These are phyloP conservation scores for Mycena indigotica DNA, from an alignment of 768 basidiomycete species.

Conservation along the genomic window DNA sequence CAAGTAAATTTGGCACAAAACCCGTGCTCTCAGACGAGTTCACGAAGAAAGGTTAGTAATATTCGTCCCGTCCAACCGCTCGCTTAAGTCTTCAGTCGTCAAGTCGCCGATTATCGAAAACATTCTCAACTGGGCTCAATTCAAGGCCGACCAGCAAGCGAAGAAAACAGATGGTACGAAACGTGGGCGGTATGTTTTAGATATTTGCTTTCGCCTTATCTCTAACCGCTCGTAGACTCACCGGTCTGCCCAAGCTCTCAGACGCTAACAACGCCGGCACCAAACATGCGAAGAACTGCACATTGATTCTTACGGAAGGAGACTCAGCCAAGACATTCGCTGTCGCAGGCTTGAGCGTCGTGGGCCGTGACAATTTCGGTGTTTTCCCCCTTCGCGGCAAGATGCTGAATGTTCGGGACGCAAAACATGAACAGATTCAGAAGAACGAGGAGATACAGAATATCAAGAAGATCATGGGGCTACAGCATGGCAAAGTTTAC, in stretches of 20 bases:
- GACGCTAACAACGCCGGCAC: constrained; percentile 98
- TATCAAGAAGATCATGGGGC: constrained; percentile 97
- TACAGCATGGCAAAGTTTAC: constrained; percentile 94
- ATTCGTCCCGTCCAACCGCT: not conserved
- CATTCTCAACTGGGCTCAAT: constrained; percentile 94
- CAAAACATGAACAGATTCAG: constrained; percentile 93
- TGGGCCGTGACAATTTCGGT: constrained; percentile 95
- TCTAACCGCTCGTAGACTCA: constrained; percentile 54
- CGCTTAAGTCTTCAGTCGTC: constrained; percentile 51
- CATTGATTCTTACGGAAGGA: constrained; percentile 97
- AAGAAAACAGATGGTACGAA: constrained; percentile 96
- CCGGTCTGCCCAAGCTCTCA: constrained; percentile 89
- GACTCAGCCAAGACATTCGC: constrained; percentile 98
- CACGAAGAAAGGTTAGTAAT: constrained; percentile 83
- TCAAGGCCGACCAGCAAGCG: constrained; percentile 93
- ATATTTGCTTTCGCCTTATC: not conserved
- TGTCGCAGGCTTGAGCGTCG: constrained; percentile 90
- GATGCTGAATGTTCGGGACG: constrained; percentile 95
- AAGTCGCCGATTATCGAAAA: constrained; percentile 92
- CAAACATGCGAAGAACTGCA: constrained; percentile 76
- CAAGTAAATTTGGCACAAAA: constrained; percentile 89
- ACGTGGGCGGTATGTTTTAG: constrained; percentile 68
- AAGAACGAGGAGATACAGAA: constrained; percentile 97
- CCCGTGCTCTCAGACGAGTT: constrained; percentile 87
- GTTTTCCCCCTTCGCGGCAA: constrained; percentile 98